Evolutionary conservation across 2,329 filamentous ascomycete genomes (phyloP), one percentile per base, ranked within the genome.

Genomic region (Onygena corvina): DNA sequence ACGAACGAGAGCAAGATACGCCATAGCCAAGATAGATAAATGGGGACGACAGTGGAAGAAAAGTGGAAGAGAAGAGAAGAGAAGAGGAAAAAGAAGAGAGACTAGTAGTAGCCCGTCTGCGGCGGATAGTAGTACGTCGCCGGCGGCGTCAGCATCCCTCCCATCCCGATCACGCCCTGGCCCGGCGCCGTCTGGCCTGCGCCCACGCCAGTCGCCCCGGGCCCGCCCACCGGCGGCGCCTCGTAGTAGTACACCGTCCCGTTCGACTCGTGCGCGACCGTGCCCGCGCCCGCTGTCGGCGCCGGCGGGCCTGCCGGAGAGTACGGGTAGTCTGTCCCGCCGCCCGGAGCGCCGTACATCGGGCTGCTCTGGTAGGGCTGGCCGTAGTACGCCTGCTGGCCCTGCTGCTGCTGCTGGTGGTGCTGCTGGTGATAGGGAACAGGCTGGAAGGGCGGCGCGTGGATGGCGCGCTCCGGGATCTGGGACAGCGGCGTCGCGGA

Each of bases 201-300:
- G 18, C 18, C 20, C 4, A n/a, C 12, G 20, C 18, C 14, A 1
- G 36, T 40, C 11, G 36, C 21, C 5, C 36, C 36, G 5, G 36
- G 36, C 3, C 18, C 36, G 12, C 18, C 20, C 44, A 89, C 70
- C 61, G 88, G 83, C n/a, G 81, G 76, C 5, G 86, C 76, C 61
- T 94, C 85, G 59, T 88, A 89, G 64, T 94, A 98, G 66, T 94
- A 96, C 0, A 94, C 88, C 77, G 93, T 96, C 53, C 92, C 92
- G 58, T 94, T 94, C 55, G 83, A 81, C 69, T 96, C 90, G 64
- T 95, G 89, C 0, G 87, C 86, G 16, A 83, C 76, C 50, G 77
- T 77, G 2, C 40, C 40, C 11, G 40, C 16, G 6, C 12, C 12
- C 14, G 33, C 33, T 18, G 33, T 4, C 12, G 78, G 75, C 27